Conservation (phyloP, 1,139 yeast species). For the Entelexis sorbosivorans region DNA sequence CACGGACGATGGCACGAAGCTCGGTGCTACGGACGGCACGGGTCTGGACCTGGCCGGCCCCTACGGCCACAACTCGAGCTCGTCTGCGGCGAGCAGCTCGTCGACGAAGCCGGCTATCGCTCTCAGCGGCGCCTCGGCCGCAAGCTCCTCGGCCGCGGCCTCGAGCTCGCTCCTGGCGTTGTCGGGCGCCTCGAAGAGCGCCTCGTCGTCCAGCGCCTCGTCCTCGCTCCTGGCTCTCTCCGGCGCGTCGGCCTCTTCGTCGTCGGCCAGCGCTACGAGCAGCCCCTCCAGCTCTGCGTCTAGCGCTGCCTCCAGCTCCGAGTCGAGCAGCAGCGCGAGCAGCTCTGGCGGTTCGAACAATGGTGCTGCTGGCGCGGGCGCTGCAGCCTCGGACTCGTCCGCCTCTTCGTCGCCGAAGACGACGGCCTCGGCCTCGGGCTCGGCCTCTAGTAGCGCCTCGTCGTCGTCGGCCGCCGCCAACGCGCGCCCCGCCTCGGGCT, state of each 20-base stretch:
- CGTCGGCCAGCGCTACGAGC: slow-evolving; percentile 5
- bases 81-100: slow-evolving; percentile 20
- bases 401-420: too few species aligned
- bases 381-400: background rate
- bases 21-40: slow-evolving; percentile 49
- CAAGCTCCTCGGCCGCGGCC: slow-evolving; percentile 7
- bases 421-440: background rate
- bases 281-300: background rate
- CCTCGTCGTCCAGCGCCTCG: slow-evolving; percentile 5
- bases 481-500: background rate
- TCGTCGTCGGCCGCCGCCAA: background rate
- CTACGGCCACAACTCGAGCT: slow-evolving; percentile 25
- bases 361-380: slow-evolving; percentile 5
- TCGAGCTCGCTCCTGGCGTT: background rate
- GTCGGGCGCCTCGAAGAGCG: slow-evolving; percentile 3
- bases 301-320: background rate
- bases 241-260: slow-evolving; percentile 3
- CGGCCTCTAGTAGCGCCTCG: background rate
- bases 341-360: slow-evolving; percentile 3
- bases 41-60: slow-evolving; percentile 46
- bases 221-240: background rate
- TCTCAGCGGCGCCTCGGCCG: slow-evolving; percentile 10
- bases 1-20: slow-evolving; percentile 48
- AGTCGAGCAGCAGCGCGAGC: background rate
- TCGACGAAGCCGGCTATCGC: slow-evolving; percentile 14